Evolutionary conservation across 1,284 basidiomycete genomes (phyloP).

Genomic region (Inonotus hispidus): DNA sequence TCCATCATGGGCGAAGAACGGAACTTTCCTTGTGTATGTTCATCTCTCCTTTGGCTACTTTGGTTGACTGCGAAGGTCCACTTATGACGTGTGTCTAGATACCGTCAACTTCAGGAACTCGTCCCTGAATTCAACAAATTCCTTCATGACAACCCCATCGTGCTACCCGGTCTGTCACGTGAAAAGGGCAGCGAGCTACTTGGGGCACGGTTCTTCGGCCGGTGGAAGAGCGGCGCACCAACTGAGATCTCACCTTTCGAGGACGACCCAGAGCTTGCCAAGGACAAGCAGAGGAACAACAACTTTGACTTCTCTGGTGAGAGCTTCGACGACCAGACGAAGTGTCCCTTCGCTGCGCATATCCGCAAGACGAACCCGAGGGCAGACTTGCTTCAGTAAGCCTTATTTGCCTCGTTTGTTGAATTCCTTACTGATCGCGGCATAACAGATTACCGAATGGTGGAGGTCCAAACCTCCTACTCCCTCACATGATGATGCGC

Average conservation of each 20-base stretch:
- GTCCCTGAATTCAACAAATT: conserved; percentile 53
- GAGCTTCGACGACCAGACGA: conserved; percentile 32
- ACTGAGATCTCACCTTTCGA: conserved; percentile 37
- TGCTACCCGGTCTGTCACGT: conserved; percentile 30
- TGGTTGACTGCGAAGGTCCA: background rate
- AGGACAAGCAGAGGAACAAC: conserved; percentile 37
- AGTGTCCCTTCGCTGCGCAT: conserved; percentile 53
- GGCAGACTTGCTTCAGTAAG: conserved; percentile 32
- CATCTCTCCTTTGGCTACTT: background rate
- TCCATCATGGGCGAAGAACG: conserved; percentile 45
- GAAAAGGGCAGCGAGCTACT: conserved; percentile 42
- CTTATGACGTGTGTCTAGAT: conserved; percentile 22
- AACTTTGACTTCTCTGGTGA: conserved; percentile 38
- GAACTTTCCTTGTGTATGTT: conserved; percentile 41
- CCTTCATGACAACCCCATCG: conserved; percentile 38
- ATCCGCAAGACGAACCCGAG: conserved; percentile 52
- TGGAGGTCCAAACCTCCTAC: background rate
- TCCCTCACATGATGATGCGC: conserved; percentile 35
- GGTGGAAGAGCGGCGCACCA: conserved; percentile 58
- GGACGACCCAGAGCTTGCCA: conserved; percentile 36
- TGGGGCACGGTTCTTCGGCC: conserved; percentile 49
- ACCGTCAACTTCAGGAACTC: conserved; percentile 49
- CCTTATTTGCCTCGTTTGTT: background rate
- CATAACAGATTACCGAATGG: background rate
- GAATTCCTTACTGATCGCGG: background rate